Percentiles rank a stretch among this genome's conserved stretches.
Conservation (phyloP, 805 yeast species). For the Diddensiella transvaalensis region DNA sequence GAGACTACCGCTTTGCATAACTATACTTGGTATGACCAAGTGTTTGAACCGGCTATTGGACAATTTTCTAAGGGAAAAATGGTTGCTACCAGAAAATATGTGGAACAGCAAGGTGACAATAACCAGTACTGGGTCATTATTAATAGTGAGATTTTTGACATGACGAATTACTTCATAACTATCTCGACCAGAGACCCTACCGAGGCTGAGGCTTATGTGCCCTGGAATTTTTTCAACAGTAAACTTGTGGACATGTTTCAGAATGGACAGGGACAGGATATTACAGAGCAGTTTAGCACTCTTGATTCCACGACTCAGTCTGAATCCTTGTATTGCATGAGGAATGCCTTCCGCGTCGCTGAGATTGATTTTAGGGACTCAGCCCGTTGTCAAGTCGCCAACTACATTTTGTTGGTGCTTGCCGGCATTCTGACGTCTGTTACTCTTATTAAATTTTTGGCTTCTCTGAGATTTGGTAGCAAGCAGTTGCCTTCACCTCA, state of each 20-base stretch:
- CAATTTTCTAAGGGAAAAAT: constrained; percentile 37
- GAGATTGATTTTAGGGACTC: constrained; percentile 37
- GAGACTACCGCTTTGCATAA: constrained; percentile 34
- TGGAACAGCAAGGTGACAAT: constrained; percentile 25
- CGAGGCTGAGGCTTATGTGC: constrained; percentile 22
- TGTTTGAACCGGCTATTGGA: constrained; percentile 34
- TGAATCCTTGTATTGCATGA: constrained; percentile 34
- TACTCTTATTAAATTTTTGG: constrained; percentile 38
- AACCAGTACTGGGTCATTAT: constrained; percentile 33
- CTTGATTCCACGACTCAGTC: constrained; percentile 27
- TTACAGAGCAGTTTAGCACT: constrained; percentile 31
- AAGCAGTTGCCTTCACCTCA: constrained; percentile 37
- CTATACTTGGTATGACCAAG: constrained; percentile 36
- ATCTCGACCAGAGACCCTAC: constrained; percentile 26
- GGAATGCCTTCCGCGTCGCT: constrained; percentile 36
- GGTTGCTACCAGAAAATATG: constrained; percentile 31
- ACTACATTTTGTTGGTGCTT: constrained; percentile 36
- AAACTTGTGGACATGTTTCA: constrained; percentile 31
- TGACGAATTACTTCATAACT: constrained; percentile 37
- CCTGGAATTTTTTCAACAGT: constrained; percentile 36
- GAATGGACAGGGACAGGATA: constrained; percentile 36
- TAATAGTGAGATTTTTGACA: constrained; percentile 36
- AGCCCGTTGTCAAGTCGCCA: constrained; percentile 40
- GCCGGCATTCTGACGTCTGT: constrained; percentile 38
- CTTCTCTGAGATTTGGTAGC: constrained; percentile 38